Evolutionary conservation across 805 yeast genomes (phyloP), one percentile per base, ranked within the genome.

Genomic region (Teunomyces atbi): DNA sequence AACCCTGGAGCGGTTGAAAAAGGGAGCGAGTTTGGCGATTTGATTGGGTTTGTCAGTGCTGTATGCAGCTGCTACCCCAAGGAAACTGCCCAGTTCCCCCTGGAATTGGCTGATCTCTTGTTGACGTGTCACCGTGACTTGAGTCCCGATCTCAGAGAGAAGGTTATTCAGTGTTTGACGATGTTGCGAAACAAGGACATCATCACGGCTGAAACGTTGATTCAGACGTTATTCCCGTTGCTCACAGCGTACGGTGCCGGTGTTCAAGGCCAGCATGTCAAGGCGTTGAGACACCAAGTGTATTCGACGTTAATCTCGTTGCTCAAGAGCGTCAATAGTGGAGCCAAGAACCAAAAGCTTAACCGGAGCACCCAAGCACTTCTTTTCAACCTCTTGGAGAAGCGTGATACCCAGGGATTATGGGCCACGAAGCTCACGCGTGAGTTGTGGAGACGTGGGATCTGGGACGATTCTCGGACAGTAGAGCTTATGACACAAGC

Each of bases 401-500:
- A 87, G 63, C 82, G 86, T 49, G 78, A 89, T 34, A 60, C 74
- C 37, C 88, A 86, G 57, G 97, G 97, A 30, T 70, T 94, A 19
- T 94, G 98, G 97, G 97, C 98, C 6, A 88, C 97, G 2, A 91
- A 89, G 59, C 71, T 94, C 47, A 90, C 97, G 4, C 80, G 98
- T 62, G 98, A 94, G 65, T 73, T 94, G 43, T 94, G 99, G 99
- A 81, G 96, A 72, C 79, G 98, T 62, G 96, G 96, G 60, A 87
- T 94, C 48, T 94, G 99, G 99, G 97, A 90, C 65, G 99, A 94
- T 64, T 80, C 96, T 0, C 77, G 97, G 58, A 86, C 98, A 0
- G 96, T 94, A n/a, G 99, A 94, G 66, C 82, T 94, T 59, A 91
- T 94, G 98, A 85, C 96, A 1, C 94, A 89, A 57, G 97, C 98